phyloP scores from a whole-genome alignment of 208 protist species.

The Leishmania gerbilli region DNA sequence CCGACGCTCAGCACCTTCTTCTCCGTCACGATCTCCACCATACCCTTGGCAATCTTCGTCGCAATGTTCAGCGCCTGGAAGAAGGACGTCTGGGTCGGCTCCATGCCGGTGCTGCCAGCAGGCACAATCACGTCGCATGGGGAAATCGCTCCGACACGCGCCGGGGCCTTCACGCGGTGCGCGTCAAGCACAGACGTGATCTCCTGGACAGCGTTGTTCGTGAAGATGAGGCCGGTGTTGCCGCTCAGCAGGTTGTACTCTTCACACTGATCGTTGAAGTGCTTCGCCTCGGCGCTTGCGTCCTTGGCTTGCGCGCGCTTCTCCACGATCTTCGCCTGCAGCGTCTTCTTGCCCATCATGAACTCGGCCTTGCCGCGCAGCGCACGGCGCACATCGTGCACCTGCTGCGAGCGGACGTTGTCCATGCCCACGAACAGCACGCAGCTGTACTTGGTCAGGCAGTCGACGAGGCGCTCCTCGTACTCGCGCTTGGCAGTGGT shows the following conservation, averaged over 20 bases:
- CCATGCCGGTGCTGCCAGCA: conserved; percentile 96
- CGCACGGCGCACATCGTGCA: conserved; percentile 95
- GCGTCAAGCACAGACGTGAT: conserved; percentile 86
- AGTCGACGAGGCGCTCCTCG: conserved; percentile 89
- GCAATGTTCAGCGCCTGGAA: conserved; percentile 99
- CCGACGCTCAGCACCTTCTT: conserved; percentile 95
- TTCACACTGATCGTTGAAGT: conserved; percentile 63
- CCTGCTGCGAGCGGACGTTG: conserved; percentile 98
- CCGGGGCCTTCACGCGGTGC: conserved; percentile 95
- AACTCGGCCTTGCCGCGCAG: conserved; percentile 96
- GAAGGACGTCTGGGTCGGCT: conserved; percentile 98
- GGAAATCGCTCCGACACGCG: conserved; percentile 97
- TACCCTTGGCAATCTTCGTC: conserved; percentile 99
- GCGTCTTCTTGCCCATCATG: conserved; percentile 99
- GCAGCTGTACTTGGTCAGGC: conserved; percentile 94
- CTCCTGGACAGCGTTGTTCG: conserved; percentile 93
- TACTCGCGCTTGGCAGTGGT: conserved; percentile 85
- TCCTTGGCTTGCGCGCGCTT: conserved; percentile 56
- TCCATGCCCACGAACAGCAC: conserved; percentile 96
- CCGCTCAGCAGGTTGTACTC: conserved; percentile 78
- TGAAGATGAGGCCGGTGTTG: conserved; percentile 99
- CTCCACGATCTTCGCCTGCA: conserved; percentile 96
- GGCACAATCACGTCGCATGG: conserved; percentile 97
- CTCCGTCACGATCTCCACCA: conserved; percentile 98
- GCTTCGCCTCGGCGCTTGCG: conserved; percentile 55